These are phyloP conservation scores for Boletus subcaerulescens DNA, from an alignment of 768 basidiomycete genomes.

Conservation along the genomic window DNA sequence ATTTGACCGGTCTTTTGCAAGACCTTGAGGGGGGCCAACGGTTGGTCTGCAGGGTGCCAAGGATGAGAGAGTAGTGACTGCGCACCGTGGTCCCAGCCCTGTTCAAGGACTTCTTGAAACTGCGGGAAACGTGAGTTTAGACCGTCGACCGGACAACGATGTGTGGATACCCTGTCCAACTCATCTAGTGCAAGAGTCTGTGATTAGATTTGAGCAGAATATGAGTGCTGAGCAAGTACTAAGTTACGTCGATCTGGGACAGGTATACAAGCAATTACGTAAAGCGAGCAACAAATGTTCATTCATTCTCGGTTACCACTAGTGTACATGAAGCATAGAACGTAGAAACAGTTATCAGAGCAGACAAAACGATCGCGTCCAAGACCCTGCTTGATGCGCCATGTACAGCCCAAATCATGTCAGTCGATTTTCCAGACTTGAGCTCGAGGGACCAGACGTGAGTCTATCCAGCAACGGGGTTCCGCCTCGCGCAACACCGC, in stretches of 20 bases:
- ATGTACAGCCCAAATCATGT: slow-evolving; percentile 5
- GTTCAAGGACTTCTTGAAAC: slow-evolving; percentile 93
- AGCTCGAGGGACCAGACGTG: slow-evolving; percentile 1
- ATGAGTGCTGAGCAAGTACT: background rate
- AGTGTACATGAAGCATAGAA: background rate
- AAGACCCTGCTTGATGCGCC: background rate
- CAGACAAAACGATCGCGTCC: background rate
- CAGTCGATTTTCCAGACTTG: slow-evolving; percentile 21
- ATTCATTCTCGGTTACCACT: no score
- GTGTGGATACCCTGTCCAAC: slow-evolving; percentile 50
- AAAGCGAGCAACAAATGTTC: background rate
- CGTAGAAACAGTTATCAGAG: background rate
- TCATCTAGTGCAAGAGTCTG: slow-evolving; percentile 34
- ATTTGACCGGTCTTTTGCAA: slow-evolving; percentile 99
- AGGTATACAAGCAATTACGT: slow-evolving; percentile 13
- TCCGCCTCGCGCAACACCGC: slow-evolving; percentile 18
- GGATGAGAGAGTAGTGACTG: slow-evolving; percentile 12
- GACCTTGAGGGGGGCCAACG: slow-evolving; percentile 46
- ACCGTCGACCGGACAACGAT: background rate
- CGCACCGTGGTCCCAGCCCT: slow-evolving; percentile 86
- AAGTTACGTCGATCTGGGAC: background rate
- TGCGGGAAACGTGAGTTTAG: slow-evolving; percentile 27
- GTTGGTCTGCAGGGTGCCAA: slow-evolving; percentile 3
- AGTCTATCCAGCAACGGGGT: slow-evolving; percentile 16
- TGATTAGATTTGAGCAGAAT: background rate